A percentile compares a stretch with the other conserved stretches of the same genome.
These are phyloP conservation scores for Sarcocystis neurona DNA, from an alignment of 169 alveolate species.

Conservation along the genomic window DNA sequence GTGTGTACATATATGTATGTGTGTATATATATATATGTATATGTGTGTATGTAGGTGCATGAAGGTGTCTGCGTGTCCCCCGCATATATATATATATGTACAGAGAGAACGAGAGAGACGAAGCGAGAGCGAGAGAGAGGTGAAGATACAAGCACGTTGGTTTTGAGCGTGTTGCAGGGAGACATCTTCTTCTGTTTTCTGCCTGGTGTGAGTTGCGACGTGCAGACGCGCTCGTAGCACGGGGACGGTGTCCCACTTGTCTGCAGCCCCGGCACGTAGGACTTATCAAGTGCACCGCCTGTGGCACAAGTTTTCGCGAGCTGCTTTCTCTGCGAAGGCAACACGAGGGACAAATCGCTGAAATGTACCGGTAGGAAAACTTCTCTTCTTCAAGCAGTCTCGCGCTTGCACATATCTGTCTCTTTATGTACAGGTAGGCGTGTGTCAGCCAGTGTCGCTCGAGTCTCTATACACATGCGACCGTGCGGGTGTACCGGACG, in stretches of 20 bases:
- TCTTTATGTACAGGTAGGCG: too few relatives aligned
- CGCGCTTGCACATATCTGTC: too few relatives aligned
- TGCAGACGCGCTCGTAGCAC: neutral
- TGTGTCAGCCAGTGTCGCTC: too few relatives aligned
- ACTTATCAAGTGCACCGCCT: neutral
- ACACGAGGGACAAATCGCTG: neutral
- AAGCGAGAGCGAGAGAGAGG: neutral
- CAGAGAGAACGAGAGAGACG: too few relatives aligned
- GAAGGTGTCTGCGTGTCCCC: too few relatives aligned
- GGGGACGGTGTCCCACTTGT: conserved; percentile 31
- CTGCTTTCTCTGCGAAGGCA: conserved; percentile 2
- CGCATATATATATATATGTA: too few relatives aligned
- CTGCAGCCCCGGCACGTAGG: neutral
- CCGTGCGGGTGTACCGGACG: too few relatives aligned
- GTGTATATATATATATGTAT: too few relatives aligned
- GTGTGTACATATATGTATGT: too few relatives aligned
- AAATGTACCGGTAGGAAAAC: conserved; percentile 30
- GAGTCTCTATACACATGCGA: too few relatives aligned
- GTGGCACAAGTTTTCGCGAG: neutral
- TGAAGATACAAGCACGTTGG: neutral
- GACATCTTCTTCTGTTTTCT: neutral
- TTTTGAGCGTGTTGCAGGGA: neutral
- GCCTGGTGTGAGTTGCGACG: neutral
- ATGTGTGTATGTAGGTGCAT: too few relatives aligned
- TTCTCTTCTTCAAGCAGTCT: too few relatives aligned